Evolutionary conservation across 1,284 basidiomycete species (phyloP).

Genomic region (Wallemia ichthyophaga): DNA sequence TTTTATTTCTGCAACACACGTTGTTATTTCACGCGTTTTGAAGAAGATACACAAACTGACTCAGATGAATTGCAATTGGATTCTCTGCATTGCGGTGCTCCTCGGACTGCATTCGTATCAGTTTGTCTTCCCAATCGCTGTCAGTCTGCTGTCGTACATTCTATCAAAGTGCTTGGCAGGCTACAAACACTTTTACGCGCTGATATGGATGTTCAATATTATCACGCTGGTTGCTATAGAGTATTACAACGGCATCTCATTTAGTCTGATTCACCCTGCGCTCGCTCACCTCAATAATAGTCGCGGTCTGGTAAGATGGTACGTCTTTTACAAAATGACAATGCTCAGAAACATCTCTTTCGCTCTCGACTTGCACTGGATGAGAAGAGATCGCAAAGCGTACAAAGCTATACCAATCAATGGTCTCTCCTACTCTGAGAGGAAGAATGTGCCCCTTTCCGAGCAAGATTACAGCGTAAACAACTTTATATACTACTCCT

Average conservation of each 20-base stretch:
- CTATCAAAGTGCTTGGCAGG: conserved; percentile 25
- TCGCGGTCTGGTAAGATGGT: conserved; percentile 53
- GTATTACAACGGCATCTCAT: conserved; percentile 43
- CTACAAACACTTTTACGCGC: conserved; percentile 18
- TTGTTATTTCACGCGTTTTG: conserved; percentile 8
- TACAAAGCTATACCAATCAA: background rate
- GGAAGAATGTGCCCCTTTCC: conserved; percentile 21
- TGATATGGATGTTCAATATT: conserved; percentile 50
- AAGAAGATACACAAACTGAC: conserved; percentile 1
- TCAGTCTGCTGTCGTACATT: conserved; percentile 38
- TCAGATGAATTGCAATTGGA: conserved; percentile 17
- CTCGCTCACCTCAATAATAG: conserved; percentile 29
- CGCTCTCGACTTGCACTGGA: conserved; percentile 71
- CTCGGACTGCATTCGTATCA: conserved; percentile 61
- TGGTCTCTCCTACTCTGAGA: conserved; percentile 7
- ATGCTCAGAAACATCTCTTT: conserved; percentile 84
- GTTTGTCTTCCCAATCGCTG: conserved; percentile 40
- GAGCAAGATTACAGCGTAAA: conserved; percentile 24
- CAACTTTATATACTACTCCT: conserved; percentile 38
- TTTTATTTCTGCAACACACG: conserved; percentile 7
- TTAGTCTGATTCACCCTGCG: conserved; percentile 10
- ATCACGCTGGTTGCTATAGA: conserved; percentile 49
- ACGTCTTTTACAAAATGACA: conserved; percentile 83
- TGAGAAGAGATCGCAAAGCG: conserved; percentile 3
- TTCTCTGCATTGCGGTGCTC: conserved; percentile 37